Conservation (phyloP, 768 basidiomycete genomes). For the Cubamyces sp. region DNA sequence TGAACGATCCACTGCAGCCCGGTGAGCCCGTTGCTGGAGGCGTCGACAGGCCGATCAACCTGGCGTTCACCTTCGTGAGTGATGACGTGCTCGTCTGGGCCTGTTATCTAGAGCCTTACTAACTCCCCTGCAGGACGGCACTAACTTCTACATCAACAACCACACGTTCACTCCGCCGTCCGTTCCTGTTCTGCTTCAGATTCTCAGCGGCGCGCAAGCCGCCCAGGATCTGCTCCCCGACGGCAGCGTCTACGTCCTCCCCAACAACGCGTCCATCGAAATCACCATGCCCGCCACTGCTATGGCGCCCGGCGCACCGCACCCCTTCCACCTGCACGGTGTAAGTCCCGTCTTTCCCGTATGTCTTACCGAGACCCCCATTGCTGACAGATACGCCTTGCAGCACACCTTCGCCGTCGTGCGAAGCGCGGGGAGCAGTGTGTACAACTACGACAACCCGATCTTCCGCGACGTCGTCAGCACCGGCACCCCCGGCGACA, state of each 20-base stretch:
- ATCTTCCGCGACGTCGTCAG: slow-evolving; percentile 37
- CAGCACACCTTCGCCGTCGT: slow-evolving; percentile 45
- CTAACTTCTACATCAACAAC: slow-evolving; percentile 41
- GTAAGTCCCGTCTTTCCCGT: slow-evolving; percentile 30
- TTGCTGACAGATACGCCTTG: neutral
- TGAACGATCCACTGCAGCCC: slow-evolving; percentile 19
- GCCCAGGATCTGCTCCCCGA: slow-evolving; percentile 45
- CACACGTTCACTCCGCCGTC: slow-evolving; percentile 39
- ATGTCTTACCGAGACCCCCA: neutral
- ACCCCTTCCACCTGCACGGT: slow-evolving; percentile 51
- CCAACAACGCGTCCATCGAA: slow-evolving; percentile 49
- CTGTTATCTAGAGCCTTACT: neutral
- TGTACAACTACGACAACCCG: slow-evolving; percentile 42
- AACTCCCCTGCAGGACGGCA: slow-evolving; percentile 32
- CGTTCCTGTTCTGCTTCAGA: slow-evolving; percentile 52
- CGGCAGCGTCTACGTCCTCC: slow-evolving; percentile 51
- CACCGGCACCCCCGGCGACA: slow-evolving; percentile 27
- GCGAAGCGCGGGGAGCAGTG: slow-evolving; percentile 37
- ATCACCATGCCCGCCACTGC: slow-evolving; percentile 46
- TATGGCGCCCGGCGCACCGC: slow-evolving; percentile 24
- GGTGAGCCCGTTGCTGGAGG: slow-evolving; percentile 27
- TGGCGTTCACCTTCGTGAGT: slow-evolving; percentile 28
- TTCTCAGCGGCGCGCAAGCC: slow-evolving; percentile 46
- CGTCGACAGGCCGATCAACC: slow-evolving; percentile 28
- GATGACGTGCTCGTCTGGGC: neutral